Evolutionary conservation across 1,139 yeast species (phyloP), one percentile per base, ranked within the genome.

Genomic region (Pichia cactophila): DNA sequence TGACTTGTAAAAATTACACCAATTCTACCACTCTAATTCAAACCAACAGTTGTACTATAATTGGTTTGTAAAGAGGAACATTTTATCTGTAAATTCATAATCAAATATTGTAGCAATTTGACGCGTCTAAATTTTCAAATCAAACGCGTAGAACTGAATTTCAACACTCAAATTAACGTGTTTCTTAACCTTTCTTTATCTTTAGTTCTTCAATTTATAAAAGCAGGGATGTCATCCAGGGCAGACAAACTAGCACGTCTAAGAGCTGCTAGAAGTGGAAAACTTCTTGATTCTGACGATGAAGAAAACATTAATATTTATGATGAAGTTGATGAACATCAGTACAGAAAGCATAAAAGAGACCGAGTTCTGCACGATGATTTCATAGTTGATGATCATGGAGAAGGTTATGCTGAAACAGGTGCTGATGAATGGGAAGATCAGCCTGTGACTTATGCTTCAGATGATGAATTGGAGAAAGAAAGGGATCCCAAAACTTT

Each of bases 311-410:
- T 70, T 26, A 77, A 74, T 43, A 80, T 92, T 51, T 90, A 89
- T 64, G 97, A 90, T 60, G 90, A 86, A 60, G 84, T 89, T 10
- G 95, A 86, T 62, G 96, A 89, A 59, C 82, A 77, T 41, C 81
- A 85, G 33, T 90, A 79, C 67, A 73, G 92, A 57, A 77, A 78
- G 56, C 86, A 81, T 63, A 87, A 86, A 62, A 77, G 95, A 57
- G 79, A 85, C 52, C 88, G 89, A 54, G 72, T 92, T 50, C 74
- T 88, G 69, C 83, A 86, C 55, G 97, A 90, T 62, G 96, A 90
- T 62, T 92, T 92, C 63, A 92, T 92, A 45, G 96, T 88, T 2
- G 97, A 89, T 62, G 97, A 92, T 64, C 81, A 84, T 56, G 96
- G 95, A 14, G 83, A 82, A 56, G 94, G 94, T 0, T 92, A 92